Evolutionary conservation across 2,329 filamentous ascomycete genomes (phyloP).

Genomic region (Aspergillus viridinutans): DNA sequence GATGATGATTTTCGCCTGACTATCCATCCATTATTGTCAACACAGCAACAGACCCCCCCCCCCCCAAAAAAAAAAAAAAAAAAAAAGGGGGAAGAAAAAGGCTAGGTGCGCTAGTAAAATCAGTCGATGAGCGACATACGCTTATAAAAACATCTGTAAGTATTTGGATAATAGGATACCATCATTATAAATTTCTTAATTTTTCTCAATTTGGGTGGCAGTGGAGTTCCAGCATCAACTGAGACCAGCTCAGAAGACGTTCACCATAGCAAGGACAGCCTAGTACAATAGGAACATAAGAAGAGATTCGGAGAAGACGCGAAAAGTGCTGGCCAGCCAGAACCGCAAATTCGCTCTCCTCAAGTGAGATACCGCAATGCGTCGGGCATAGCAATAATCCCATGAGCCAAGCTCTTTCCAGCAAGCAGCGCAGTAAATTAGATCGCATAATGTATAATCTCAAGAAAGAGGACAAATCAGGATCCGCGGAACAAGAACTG

Average conservation of each 20-base stretch:
- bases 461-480: conserved; percentile 26
- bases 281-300: not conserved
- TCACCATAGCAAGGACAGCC: not conserved
- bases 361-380: not conserved
- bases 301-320: not conserved
- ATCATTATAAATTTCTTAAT: not conserved
- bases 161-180: not conserved
- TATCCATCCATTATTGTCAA: too few species aligned
- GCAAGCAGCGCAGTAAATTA: not conserved
- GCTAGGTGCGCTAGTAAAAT: too few species aligned
- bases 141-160: too few species aligned
- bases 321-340: not conserved
- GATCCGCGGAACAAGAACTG: conserved; percentile 89
- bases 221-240: not conserved
- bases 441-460: not conserved
- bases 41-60: too few species aligned
- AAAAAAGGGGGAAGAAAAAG: too few species aligned
- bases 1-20: too few species aligned
- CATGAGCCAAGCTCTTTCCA: not conserved
- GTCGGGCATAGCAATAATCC: not conserved
- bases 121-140: too few species aligned
- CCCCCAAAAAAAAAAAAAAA: too few species aligned
- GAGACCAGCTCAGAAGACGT: not conserved
- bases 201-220: not conserved
- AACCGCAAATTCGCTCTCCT: not conserved